These are phyloP conservation scores for Plectosphaerella cucumerina DNA, from an alignment of 2,329 filamentous ascomycete genomes.

Conservation along the genomic window DNA sequence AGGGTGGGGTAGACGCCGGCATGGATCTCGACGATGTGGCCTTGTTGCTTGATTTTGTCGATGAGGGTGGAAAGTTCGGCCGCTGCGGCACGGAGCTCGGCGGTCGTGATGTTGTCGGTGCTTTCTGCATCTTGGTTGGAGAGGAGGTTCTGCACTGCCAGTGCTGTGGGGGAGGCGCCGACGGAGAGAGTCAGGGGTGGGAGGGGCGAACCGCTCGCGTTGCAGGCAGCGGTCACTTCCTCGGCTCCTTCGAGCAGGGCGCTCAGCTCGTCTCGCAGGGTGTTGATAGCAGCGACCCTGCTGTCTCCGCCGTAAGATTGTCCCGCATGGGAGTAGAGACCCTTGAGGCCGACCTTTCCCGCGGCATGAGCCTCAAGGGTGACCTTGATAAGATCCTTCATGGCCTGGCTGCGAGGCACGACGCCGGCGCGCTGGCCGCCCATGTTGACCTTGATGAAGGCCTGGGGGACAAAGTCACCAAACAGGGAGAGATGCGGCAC, in stretches of 20 bases:
- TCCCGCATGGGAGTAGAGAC: slow-evolving; percentile 28
- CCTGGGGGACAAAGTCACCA: slow-evolving; percentile 23
- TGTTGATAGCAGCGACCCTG: slow-evolving; percentile 21
- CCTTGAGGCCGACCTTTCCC: slow-evolving; percentile 13
- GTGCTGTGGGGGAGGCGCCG: slow-evolving; percentile 27
- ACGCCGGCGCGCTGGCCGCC: slow-evolving; percentile 61
- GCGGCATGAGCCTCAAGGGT: slow-evolving; percentile 16
- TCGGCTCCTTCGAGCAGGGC: slow-evolving; percentile 11
- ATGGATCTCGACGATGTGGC: slow-evolving; percentile 44
- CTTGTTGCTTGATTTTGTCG: neutral
- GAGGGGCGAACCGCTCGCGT: neutral
- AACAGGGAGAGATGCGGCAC: slow-evolving; percentile 25
- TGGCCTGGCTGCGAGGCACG: slow-evolving; percentile 33
- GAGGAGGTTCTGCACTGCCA: slow-evolving; percentile 19
- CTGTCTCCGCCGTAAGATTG: slow-evolving; percentile 23
- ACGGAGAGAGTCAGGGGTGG: slow-evolving; percentile 21
- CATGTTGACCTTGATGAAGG: slow-evolving; percentile 60
- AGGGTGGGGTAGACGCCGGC: slow-evolving; percentile 52
- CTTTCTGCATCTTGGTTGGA: neutral
- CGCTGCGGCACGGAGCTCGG: neutral
- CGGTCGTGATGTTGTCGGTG: neutral
- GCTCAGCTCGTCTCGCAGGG: slow-evolving; percentile 21
- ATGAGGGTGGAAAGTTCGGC: neutral
- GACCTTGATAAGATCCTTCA: slow-evolving; percentile 30
- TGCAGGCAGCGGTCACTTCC: slow-evolving; percentile 10